Evolutionary conservation across 2,329 filamentous ascomycete genomes (phyloP).

Genomic region (Tolypocladium guangdongense): DNA sequence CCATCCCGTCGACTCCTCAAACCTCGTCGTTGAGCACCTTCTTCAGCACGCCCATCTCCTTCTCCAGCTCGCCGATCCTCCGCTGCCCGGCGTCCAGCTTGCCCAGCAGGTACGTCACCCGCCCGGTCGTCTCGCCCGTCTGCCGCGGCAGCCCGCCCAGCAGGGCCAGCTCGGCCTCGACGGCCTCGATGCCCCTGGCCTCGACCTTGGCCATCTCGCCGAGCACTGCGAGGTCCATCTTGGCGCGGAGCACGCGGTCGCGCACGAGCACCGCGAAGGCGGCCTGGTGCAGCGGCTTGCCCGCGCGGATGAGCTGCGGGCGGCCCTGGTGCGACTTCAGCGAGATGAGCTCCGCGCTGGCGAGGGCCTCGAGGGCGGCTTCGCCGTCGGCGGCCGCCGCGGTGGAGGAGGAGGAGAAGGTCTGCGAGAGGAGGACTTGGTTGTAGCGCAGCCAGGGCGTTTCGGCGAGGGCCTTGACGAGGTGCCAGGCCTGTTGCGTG

Average conservation of each 20-base stretch:
- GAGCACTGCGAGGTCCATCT: constrained; percentile 62
- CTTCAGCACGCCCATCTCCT: constrained; percentile 60
- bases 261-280: constrained; percentile 64
- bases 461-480: constrained; percentile 70
- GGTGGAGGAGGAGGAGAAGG: constrained; percentile 52
- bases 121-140: constrained; percentile 53
- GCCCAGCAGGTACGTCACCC: constrained; percentile 60
- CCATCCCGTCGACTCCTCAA: background rate
- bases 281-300: constrained; percentile 76
- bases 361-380: constrained; percentile 64
- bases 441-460: constrained; percentile 68
- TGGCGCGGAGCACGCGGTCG: constrained; percentile 62
- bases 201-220: constrained; percentile 61
- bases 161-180: constrained; percentile 63
- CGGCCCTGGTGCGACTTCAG: constrained; percentile 64
- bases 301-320: constrained; percentile 65
- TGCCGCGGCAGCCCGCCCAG: constrained; percentile 62
- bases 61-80: constrained; percentile 65
- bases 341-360: constrained; percentile 76
- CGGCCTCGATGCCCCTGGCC: constrained; percentile 63
- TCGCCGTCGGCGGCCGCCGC: constrained; percentile 51
- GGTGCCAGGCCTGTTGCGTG: constrained; percentile 77
- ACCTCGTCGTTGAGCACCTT: constrained; percentile 39
- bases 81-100: constrained; percentile 66
- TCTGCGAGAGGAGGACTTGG: constrained; percentile 65